Base-by-base conservation (phyloP, 1,139 yeast genomes). In the Lodderomyces oxycetoniae region DNA sequence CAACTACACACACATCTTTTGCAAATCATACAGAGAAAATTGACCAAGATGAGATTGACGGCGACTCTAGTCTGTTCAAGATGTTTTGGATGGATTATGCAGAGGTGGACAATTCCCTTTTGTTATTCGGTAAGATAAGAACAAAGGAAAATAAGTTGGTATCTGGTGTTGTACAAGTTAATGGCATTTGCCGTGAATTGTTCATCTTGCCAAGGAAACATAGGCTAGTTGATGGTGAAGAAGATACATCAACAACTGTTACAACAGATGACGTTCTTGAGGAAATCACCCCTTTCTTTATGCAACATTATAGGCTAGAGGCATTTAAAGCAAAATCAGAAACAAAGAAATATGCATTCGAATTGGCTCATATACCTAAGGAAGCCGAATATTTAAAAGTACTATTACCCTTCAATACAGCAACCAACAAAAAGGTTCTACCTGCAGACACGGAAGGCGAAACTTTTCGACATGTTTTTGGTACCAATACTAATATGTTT, bases 31-130 rank as follows among this genome's bases (percentile, higher is more conserved):
- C 69, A 1, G 67, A 74, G 30, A 77, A 75, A 45, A 45, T 76
- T 28, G 71, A 68, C 8, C 69, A 68, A 43, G 67, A 63, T 6
- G 61, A 71, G 30, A 57, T 77, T 15, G 53, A 63, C 2, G 61
- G 59, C 13, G 61, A 61, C 2, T 39, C 49, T 2, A 45, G 48
- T 12, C 53, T 71, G 3, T 70, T 88, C 51, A 74, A 76, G 48
- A 79, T 91, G 79, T 91, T 74, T 53, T 93, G 97, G 97, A 62
- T 84, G 26, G 99, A 93, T 55, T 88, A 79, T 55, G 71, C 84
- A 29, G 97, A 91, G 52, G 74, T 82, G 14, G 87, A 81, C 38
- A 72, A 73, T 43, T 61, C 79, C 0, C 60, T 93, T 28, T 61
- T 87, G 12, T 65, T 91, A n/a, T 91, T 84, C 53, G 99, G 99